Conservation (phyloP, 106 monocot species). For the Dendrobium nobile region DNA sequence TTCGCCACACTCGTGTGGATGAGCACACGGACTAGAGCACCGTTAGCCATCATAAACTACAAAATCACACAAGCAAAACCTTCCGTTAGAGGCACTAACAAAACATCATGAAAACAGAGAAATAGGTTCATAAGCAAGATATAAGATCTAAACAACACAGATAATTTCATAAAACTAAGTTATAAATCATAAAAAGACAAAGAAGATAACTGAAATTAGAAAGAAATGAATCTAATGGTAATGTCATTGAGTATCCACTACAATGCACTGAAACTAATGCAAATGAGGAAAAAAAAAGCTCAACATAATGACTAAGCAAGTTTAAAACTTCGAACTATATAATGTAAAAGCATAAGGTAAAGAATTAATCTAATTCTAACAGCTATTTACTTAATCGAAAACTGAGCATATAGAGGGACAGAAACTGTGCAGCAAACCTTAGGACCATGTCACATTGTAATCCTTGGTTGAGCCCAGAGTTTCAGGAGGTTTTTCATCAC, state of each 20-base stretch:
- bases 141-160: background rate
- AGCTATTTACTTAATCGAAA: too few relatives aligned
- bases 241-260: background rate
- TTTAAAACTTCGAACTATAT: background rate
- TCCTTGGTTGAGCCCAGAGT: slow-evolving; percentile 64
- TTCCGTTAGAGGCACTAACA: background rate
- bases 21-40: slow-evolving; percentile 79
- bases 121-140: background rate
- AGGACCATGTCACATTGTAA: slow-evolving; percentile 86
- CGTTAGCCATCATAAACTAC: slow-evolving; percentile 99
- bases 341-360: background rate
- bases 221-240: background rate
- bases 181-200: background rate
- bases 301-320: too few relatives aligned
- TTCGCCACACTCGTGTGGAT: slow-evolving; percentile 88
- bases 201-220: background rate
- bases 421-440: slow-evolving; percentile 31
- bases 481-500: slow-evolving; percentile 60
- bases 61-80: background rate
- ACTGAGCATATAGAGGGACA: background rate
- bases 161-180: background rate
- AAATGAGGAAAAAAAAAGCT: background rate
- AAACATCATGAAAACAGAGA: background rate
- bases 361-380: background rate
- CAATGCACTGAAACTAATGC: background rate